Base-by-base conservation (phyloP, 1,284 basidiomycete genomes). In the Cerrena zonata region DNA sequence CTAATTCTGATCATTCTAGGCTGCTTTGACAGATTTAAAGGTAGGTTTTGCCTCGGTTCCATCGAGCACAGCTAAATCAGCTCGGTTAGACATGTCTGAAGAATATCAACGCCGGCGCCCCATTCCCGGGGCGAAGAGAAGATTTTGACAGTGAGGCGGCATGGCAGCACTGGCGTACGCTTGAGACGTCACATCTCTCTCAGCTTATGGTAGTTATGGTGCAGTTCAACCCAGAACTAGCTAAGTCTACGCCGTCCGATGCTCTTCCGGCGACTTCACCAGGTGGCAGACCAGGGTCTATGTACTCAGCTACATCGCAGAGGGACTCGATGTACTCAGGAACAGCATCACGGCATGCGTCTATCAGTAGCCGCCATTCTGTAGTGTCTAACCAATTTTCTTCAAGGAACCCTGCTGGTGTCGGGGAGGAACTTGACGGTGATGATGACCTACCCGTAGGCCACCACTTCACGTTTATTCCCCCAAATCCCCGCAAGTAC, bases 131-230 rank as follows among this genome's bases (percentile, higher is more conserved):
- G 25, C 79, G 86, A 44, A 77, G 86, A 56, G 84, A 91, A 57
- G 94, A 99, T 65, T 99, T 98, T 60, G 76, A 80, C 23, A 83
- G 68, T 50, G 89, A 88, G 2, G 79, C 82, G 1, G 89, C 88
- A 0, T 98, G 90, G 82, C 78, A 84, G 30, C 76, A 87, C 30
- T 98, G 93, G 91, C 78, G 84, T 36, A 80, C 84, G 1, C 70
- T 82, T n/a, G 95, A 98, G 72, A 86, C 91, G 0, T 77, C 88
- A 0, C 80, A 86, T 50, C 74, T 98, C 2, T 91, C 91, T 25
- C 89, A 94, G 65, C 78, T 92, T 49, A 91, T 97, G 79, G 76
- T 95, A 46, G 75, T 83, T 22, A 91, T 97, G 86, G 84, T 93
- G 50, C 79, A 91, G 60, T 74, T 84, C 55, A 93, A 96, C 55